Evolutionary conservation across 2,329 filamentous ascomycete species (phyloP), one percentile per base, ranked within the genome.

Genomic region (Knufia petricola): DNA sequence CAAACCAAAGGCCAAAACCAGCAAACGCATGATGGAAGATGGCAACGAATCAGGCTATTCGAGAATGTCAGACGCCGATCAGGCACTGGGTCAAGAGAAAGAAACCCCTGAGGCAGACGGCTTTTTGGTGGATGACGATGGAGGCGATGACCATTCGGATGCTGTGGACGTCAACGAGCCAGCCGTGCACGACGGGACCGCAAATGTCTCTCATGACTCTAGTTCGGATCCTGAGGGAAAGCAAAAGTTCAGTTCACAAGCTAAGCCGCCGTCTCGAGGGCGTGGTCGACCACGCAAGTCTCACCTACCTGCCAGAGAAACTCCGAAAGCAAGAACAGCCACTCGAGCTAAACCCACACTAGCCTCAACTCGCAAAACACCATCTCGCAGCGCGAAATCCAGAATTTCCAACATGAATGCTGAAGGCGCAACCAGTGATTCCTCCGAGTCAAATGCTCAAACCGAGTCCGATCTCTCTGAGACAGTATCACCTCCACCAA

Each of bases 21-120:
- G 24, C 15, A n/a, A 19, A 19, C 28, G 26, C n/a, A n/a, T 19
- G 7, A n/a, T 24, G 15, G 42, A 50, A 2, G 50, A 48, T 7
- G 48, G 26, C 38, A 37, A 52, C 12, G 40, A 39, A n/a, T 55
- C 53, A 19, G 49, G 48, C 13, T 30, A 50, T 8, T 52, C 50
- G 28, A 21, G 41, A 10, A 19, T 23, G 6, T 36, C 13, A 13
- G 32, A 36, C 15, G 32, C 32, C 13, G 32, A 36, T 4, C 15
- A n/a, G 7, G 32, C 9, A 13, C 4, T n/a, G 7, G 13, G 15
- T n/a, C 4, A 36, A 6, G 6, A 36, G 32, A n/a, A 36, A 4
- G 15, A 36, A 6, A n/a, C 7, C 15, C 7, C 6, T 36, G 32
- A 36, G 17, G 21, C 37, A 7, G 34, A 36, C 23, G 40, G 31